These are phyloP conservation scores for Fusarium sambucinum DNA, from an alignment of 2,329 filamentous ascomycete species.

Conservation along the genomic window DNA sequence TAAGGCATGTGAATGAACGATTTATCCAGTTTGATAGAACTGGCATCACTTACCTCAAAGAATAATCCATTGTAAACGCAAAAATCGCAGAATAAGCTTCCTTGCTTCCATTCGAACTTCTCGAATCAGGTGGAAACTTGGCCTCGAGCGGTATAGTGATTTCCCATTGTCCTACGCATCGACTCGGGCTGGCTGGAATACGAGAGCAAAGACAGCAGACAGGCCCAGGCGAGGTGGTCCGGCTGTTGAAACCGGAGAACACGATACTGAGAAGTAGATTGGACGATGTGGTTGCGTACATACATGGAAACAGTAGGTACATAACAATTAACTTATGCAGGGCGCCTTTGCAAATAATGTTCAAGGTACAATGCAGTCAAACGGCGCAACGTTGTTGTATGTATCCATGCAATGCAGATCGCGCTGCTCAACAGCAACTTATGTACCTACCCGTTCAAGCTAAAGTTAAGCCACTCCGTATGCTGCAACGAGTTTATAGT, in stretches of 20 bases:
- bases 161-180: slow-evolving; percentile 16
- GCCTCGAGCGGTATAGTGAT: neutral
- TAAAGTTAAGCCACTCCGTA: slow-evolving; percentile 13
- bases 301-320: neutral
- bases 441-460: slow-evolving; percentile 11
- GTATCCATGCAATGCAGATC: slow-evolving; percentile 20
- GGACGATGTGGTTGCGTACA: neutral
- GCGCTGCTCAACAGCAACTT: slow-evolving; percentile 1
- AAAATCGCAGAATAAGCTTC: no score
- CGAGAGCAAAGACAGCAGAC: slow-evolving; percentile 17
- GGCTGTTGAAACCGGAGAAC: slow-evolving; percentile 14
- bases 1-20: neutral
- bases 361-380: slow-evolving; percentile 19
- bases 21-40: neutral
- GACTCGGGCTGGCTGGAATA: slow-evolving; percentile 9
- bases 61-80: no score
- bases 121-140: slow-evolving; percentile 43
- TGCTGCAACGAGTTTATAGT: neutral
- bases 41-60: no score
- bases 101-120: slow-evolving; percentile 38
- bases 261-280: slow-evolving; percentile 11
- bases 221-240: slow-evolving; percentile 29
- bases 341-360: slow-evolving; percentile 4
- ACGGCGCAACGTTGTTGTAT: slow-evolving; percentile 28
- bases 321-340: slow-evolving; percentile 10